Base-by-base conservation (phyloP, 352 stramenopile genomes). In the Stephanocyclus meneghinianus region DNA sequence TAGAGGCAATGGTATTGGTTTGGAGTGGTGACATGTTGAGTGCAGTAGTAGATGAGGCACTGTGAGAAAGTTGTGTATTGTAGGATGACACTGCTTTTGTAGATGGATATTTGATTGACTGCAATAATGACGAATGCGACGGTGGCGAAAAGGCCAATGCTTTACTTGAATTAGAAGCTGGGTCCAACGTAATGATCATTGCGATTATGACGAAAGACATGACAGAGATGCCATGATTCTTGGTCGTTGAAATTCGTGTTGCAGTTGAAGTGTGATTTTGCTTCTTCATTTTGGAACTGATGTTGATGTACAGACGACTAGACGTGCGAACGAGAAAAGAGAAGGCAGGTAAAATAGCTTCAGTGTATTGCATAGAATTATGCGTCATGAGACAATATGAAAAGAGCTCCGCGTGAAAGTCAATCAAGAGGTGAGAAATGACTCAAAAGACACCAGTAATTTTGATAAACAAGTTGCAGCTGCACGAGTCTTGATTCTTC, bases 121-220 rank as follows among this genome's bases (percentile, higher is more conserved):
- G n/a, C 11, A 21, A 53, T 16, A 21, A 21, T 16, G 45, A 53
- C 3, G 11, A 21, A 6, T 21, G n/a, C n/a, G 45, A 53, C 2
- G 45, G 10, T 53, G 45, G 45, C 45, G 45, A 53, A 21, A 53
- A 53, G n/a, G 45, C 45, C 45, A 53, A 53, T 53, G n/a, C 45
- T 53, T 0, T 53, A 16, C 13, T 6, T 53, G 45, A 5, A 10
- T 16, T 53, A 10, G 45, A 21, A 16, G n/a, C 13, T 16, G 45
- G 45, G n/a, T 53, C 45, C 11, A 53, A 21, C 45, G n/a, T 21
- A 4, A 53, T 21, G 2, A 53, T 2, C 0, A 53, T 21, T 6
- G 45, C 45, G 13, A 53, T 21, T 6, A 53, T 0, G 10, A 53
- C 3, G 45, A 21, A 21, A 16, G 13, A 53, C 45, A 10, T 16